Percentiles rank a stretch among this genome's conserved stretches.
These are phyloP conservation scores for Bipolaris gigantea DNA, from an alignment of 2,329 filamentous ascomycete genomes.

Conservation along the genomic window DNA sequence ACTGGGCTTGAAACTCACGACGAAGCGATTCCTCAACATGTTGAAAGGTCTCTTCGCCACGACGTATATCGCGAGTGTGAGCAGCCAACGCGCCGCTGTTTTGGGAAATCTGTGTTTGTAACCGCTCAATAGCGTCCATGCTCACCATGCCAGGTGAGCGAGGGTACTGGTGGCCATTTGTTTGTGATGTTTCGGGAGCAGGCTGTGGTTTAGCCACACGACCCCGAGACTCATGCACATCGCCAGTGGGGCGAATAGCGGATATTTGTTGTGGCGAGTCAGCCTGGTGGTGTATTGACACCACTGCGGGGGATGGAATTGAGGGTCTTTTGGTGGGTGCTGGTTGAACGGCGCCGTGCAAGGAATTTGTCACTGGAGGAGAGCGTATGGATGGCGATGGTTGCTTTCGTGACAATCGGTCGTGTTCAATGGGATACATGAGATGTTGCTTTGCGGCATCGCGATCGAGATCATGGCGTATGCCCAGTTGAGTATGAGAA, in stretches of 20 bases:
- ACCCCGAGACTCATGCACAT: conserved; percentile 20
- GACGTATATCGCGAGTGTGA: conserved; percentile 38
- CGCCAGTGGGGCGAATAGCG: conserved; percentile 16
- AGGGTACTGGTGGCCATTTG: conserved; percentile 37
- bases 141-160: conserved; percentile 33
- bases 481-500: conserved; percentile 14
- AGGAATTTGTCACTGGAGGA: conserved; percentile 15
- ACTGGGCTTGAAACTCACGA: conserved; percentile 39
- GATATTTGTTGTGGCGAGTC: conserved; percentile 20
- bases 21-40: conserved; percentile 44
- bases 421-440: conserved; percentile 24
- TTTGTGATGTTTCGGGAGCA: conserved; percentile 18
- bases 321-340: conserved; percentile 20
- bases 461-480: conserved; percentile 21
- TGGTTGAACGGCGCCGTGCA: conserved; percentile 21
- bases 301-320: conserved; percentile 20
- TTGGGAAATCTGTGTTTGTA: conserved; percentile 54
- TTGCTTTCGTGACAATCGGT: conserved; percentile 20
- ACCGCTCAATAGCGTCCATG: conserved; percentile 48
- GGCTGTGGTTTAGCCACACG: conserved; percentile 15
- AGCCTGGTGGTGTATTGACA: conserved; percentile 18
- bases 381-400: conserved; percentile 22
- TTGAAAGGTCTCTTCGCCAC: conserved; percentile 30
- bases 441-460: conserved; percentile 22
- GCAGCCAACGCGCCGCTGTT: conserved; percentile 46